Evolutionary conservation across 2,329 filamentous ascomycete genomes (phyloP), one percentile per base, ranked within the genome.

Genomic region (Arachnopeziza araneosa): DNA sequence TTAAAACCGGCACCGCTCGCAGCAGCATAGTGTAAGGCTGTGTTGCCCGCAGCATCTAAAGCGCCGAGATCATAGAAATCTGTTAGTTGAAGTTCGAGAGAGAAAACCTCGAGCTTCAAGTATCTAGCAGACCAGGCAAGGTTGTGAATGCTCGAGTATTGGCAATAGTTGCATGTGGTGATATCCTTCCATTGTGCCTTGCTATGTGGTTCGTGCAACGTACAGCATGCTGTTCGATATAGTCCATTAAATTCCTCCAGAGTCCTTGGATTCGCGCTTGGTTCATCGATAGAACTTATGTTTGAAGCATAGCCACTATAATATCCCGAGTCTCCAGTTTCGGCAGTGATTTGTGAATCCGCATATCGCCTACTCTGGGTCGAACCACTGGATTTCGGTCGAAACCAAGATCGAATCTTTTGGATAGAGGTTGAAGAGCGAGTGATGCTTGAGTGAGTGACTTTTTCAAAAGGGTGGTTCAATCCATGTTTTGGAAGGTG

Each of bases 111-210:
- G 10, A 65, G 59, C 22, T 63, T 63, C 24, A 65, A 36, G 24
- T 65, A 60, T 32, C 54, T 55, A 24, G 61, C 59, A 10, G 61
- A 65, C 63, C 63, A 65, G 7, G 57, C 56, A 6, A 65, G 54
- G 32, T 65, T 65, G 22, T 65, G 63, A n/a, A 65, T 62, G 19
- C 54, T 52, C 12, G 60, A 63, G 49, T 64, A 64, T 9, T 50
- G 56, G 36, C 63, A 64, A 26, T 55, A 51, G 23, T 49, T 23
- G 51, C 63, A 64, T 14, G 56, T 61, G 19, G 56, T 30, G 8
- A 63, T 56, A 26, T 63, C 53, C n/a, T 59, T 64, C 32, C 32
- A 60, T 23, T 57, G 52, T 6, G 17, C 21, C 36, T 58, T 58
- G 21, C 21, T 26, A n/a, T 22, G 30, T 56, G 56, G 63, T 44